These are phyloP conservation scores for Acmispon strigosus DNA, from an alignment of 306 rosid genomes.

Conservation along the genomic window DNA sequence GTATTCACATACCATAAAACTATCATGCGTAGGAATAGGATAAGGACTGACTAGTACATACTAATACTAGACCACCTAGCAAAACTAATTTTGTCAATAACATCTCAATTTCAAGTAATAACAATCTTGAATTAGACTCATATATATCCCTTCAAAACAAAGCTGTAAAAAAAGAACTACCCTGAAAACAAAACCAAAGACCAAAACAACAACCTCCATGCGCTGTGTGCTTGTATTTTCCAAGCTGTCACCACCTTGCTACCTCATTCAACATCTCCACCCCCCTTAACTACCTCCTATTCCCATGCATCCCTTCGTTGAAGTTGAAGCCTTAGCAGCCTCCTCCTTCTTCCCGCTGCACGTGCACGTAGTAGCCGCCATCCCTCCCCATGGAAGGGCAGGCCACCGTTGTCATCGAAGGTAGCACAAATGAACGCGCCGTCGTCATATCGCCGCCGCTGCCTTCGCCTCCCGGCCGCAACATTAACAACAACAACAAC, in stretches of 20 bases:
- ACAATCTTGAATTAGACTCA: too few species aligned
- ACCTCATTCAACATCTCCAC: neutral
- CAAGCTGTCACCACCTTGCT: neutral
- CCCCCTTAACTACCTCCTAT: neutral
- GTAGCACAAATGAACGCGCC: neutral
- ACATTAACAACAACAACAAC: neutral
- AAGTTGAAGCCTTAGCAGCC: neutral
- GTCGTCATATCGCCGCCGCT: neutral
- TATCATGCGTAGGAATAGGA: too few species aligned
- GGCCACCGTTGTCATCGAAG: neutral
- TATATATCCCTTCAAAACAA: neutral
- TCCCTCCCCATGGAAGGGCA: slow-evolving; percentile 29
- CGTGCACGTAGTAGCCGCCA: neutral
- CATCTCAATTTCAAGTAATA: too few species aligned
- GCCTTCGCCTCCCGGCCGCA: neutral
- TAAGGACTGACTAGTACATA: too few species aligned
- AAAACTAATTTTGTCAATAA: too few species aligned
- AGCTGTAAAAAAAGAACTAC: neutral
- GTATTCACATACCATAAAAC: neutral
- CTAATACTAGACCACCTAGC: too few species aligned
- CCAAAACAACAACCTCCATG: neutral
- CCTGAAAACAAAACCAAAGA: neutral
- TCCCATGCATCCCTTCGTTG: slow-evolving; percentile 27
- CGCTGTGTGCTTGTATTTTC: slow-evolving; percentile 11
- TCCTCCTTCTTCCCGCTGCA: neutral